phyloP scores from a whole-genome alignment of 1,284 basidiomycete species.

The Leccinum solheimii region DNA sequence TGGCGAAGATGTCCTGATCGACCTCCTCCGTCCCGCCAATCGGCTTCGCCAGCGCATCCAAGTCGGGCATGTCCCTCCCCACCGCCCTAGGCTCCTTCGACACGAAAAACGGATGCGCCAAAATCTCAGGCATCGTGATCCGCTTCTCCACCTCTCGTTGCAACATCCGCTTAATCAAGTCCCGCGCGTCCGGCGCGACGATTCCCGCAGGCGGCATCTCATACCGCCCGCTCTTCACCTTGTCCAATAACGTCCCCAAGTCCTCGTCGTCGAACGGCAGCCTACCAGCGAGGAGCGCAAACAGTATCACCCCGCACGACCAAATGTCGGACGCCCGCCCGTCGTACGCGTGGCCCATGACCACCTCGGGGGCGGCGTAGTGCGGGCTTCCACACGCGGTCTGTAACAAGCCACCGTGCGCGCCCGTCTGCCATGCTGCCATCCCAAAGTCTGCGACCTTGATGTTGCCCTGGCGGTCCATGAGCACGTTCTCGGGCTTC shows the following conservation, averaged over 20 bases:
- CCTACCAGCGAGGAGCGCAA: constrained; percentile 86
- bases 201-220: constrained; percentile 69
- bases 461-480: constrained; percentile 85
- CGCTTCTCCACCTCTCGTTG: constrained; percentile 79
- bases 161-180: constrained; percentile 88
- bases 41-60: constrained; percentile 69
- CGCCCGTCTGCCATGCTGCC: constrained; percentile 86
- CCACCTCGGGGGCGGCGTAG: constrained; percentile 97
- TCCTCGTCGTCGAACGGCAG: constrained; percentile 94
- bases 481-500: constrained; percentile 94
- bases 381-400: constrained; percentile 97
- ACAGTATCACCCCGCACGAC: constrained; percentile 98
- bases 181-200: constrained; percentile 75
- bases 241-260: constrained; percentile 74
- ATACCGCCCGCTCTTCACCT: constrained; percentile 83
- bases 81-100: constrained; percentile 56
- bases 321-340: constrained; percentile 93
- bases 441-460: constrained; percentile 99
- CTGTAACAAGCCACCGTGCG: constrained; percentile 62
- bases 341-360: constrained; percentile 83
- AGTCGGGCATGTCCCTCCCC: constrained; percentile 57
- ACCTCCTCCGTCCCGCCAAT: constrained; percentile 64
- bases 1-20: constrained; percentile 88
- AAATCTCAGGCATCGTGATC: constrained; percentile 88
- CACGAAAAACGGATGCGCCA: constrained; percentile 87